Evolutionary conservation across 805 yeast genomes (phyloP), one percentile per base, ranked within the genome.

Genomic region (Candida nanaspora): DNA sequence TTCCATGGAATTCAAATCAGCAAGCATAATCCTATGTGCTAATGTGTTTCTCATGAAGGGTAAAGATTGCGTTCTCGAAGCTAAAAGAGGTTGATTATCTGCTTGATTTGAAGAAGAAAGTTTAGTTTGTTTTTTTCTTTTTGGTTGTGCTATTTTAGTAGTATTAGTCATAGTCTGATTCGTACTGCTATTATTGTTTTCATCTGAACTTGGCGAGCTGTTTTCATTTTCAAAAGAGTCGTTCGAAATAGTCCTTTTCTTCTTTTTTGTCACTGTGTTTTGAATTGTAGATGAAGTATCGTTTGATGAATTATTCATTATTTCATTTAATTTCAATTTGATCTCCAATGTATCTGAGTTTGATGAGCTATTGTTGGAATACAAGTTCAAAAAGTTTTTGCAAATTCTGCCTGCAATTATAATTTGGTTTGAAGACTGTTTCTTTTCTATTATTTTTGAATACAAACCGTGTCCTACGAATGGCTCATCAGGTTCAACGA

Each of bases 401-500:
- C 82, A 77, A 28, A 79, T 78, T 41, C 82, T 50, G 3, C 74
- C 74, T 3, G 71, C 68, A 11, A 82, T 75, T 5, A 80, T 67
- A 5, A 70, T 63, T 23, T 7, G 26, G 39, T 44, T 22, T 40
- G 40, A 18, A 15, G 13, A 22, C 39, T 39, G 18, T 41, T 26
- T 3, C 5, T 21, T n/a, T 20, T 50, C 51, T 13, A 45, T 32
- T 2, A 68, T 40, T 31, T 56, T 60, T 3, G 72, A 65, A 14
- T 62, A 61, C 22, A 68, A 47, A 1, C 75, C 75, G 42, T 61
- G 68, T 4, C 72, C 74, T 51, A 65, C 70, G 56, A 70, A 58
- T 52, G 80, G 64, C 65, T 78, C 66, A 63, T 76, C 62, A 58
- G 71, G 65, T 57, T 79, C 65, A 40, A 76, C 51, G 52, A 76